These are phyloP conservation scores for Tetrapisispora iriomotensis DNA, from an alignment of 805 yeast genomes.

Conservation along the genomic window DNA sequence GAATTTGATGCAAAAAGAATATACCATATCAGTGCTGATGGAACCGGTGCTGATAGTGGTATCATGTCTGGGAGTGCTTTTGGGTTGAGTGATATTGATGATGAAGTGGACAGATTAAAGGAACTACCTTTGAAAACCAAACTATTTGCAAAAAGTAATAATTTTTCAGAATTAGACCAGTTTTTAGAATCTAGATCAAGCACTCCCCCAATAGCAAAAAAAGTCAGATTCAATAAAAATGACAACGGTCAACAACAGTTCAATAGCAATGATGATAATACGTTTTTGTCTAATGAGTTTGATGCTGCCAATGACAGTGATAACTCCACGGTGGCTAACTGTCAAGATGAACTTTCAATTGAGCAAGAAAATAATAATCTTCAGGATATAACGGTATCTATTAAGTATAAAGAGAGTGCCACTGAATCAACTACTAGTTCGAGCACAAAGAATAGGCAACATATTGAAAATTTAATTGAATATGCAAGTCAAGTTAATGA, in stretches of 20 bases:
- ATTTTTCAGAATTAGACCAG: conserved; percentile 6
- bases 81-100: conserved; percentile 3
- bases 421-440: conserved; percentile 1
- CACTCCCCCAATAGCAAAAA: conserved; percentile 6
- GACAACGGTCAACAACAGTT: background rate
- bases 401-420: background rate
- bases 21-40: too few relatives aligned
- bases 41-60: background rate
- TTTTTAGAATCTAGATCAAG: conserved; percentile 9
- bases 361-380: background rate
- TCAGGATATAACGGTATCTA: background rate
- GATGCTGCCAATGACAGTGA: background rate
- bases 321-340: background rate
- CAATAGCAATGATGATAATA: background rate
- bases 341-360: background rate
- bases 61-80: conserved; percentile 1
- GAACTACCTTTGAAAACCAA: conserved; percentile 10
- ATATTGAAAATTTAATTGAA: conserved; percentile 23
- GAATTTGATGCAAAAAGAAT: background rate
- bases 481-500: conserved; percentile 23
- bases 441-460: conserved; percentile 6
- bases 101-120: background rate
- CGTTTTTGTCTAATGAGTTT: background rate
- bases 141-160: conserved; percentile 3
- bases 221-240: conserved; percentile 9